A percentile compares a stretch with the other conserved stretches of the same genome.
Evolutionary conservation across 805 yeast species (phyloP).

Genomic region (Soucietia sequanensis): DNA sequence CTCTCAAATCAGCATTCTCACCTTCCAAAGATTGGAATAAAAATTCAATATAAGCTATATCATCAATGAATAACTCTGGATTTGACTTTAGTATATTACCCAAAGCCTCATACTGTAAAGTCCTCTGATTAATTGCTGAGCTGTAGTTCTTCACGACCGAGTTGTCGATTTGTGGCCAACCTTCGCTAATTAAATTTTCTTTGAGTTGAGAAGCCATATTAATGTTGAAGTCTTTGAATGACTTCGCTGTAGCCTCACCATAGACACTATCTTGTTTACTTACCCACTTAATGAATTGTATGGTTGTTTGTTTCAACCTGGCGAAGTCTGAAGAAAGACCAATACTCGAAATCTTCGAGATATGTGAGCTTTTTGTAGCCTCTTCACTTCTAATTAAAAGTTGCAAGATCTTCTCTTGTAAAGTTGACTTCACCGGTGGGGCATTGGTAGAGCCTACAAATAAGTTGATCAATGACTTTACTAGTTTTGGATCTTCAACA

Average conservation of each 20-base stretch:
- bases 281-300: conserved; percentile 66
- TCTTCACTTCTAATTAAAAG: conserved; percentile 50
- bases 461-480: conserved; percentile 45
- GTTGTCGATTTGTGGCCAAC: conserved; percentile 53
- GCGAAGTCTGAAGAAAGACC: conserved; percentile 59
- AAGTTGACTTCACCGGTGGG: conserved; percentile 52
- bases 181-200: conserved; percentile 51
- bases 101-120: conserved; percentile 72
- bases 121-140: conserved; percentile 45
- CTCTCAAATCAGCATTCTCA: conserved; percentile 60
- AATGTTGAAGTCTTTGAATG: conserved; percentile 29
- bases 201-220: conserved; percentile 53
- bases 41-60: conserved; percentile 58
- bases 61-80: conserved; percentile 38
- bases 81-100: conserved; percentile 60
- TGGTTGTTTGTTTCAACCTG: conserved; percentile 54
- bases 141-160: conserved; percentile 36
- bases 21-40: conserved; percentile 66
- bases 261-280: conserved; percentile 17
- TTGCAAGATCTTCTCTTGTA: conserved; percentile 57
- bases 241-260: conserved; percentile 3
- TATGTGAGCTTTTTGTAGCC: conserved; percentile 43
- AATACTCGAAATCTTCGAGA: conserved; percentile 51
- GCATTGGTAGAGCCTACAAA: conserved; percentile 48
- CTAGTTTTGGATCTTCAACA: conserved; percentile 46